These are phyloP conservation scores for Sequoiadendron giganteum DNA, from an alignment of 75 land plant genomes.

Conservation along the genomic window DNA sequence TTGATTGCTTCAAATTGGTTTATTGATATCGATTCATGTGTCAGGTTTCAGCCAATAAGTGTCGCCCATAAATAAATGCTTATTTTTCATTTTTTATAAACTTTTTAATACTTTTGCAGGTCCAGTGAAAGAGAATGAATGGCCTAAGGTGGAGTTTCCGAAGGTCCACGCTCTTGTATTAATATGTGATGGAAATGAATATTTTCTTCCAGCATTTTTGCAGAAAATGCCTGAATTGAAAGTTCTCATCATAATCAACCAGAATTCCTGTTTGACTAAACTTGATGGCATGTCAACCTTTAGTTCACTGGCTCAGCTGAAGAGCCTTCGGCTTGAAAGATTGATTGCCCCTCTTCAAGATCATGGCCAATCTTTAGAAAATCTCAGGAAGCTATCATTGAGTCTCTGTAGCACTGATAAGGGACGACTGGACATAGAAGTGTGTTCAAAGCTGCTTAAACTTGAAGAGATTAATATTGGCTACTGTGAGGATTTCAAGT, in stretches of 20 bases:
- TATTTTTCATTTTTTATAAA: background rate
- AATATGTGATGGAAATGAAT: slow-evolving; percentile 36
- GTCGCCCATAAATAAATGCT: background rate
- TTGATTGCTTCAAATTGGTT: background rate
- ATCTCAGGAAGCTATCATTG: slow-evolving; percentile 39
- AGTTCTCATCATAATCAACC: slow-evolving; percentile 38
- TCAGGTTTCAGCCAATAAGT: background rate
- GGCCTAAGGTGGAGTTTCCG: slow-evolving; percentile 52
- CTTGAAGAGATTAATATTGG: slow-evolving; percentile 49
- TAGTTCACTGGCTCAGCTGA: slow-evolving; percentile 25
- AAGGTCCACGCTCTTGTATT: slow-evolving; percentile 62
- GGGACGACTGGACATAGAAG: slow-evolving; percentile 1
- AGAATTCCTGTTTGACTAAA: slow-evolving; percentile 16
- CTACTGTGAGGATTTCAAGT: slow-evolving; percentile 39
- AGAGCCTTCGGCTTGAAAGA: slow-evolving; percentile 55
- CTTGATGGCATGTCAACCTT: slow-evolving; percentile 36
- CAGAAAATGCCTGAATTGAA: slow-evolving; percentile 47
- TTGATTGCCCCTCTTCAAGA: slow-evolving; percentile 20
- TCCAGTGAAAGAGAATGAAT: slow-evolving; percentile 46
- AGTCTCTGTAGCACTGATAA: slow-evolving; percentile 34
- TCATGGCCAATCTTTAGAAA: slow-evolving; percentile 19
- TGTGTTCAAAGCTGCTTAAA: slow-evolving; percentile 7
- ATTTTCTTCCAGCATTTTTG: slow-evolving; percentile 54
- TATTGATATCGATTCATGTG: background rate
- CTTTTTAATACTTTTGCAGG: slow-evolving; percentile 21